These are phyloP conservation scores for Leccinum rimulosum DNA, from an alignment of 768 basidiomycete genomes.

Conservation along the genomic window DNA sequence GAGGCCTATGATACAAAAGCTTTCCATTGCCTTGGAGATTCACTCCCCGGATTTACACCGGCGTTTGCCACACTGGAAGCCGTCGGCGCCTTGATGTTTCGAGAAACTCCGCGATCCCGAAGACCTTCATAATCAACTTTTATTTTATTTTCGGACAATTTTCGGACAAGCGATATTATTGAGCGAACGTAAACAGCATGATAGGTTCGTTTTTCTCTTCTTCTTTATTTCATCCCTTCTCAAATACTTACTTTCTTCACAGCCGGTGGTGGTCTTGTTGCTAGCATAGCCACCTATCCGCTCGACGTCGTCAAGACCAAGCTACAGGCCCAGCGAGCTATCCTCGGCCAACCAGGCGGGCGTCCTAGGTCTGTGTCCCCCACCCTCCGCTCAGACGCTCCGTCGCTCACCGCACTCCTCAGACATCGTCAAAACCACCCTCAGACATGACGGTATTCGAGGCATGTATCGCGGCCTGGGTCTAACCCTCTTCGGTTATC, in stretches of 20 bases:
- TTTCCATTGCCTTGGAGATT: too few relatives aligned
- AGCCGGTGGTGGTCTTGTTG: slow-evolving; percentile 93
- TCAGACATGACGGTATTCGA: slow-evolving; percentile 68
- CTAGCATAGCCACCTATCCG: slow-evolving; percentile 93
- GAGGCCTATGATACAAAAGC: too few relatives aligned
- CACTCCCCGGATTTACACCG: too few relatives aligned
- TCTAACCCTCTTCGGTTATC: slow-evolving; percentile 93
- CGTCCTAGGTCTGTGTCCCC: slow-evolving; percentile 55
- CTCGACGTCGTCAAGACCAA: slow-evolving; percentile 98
- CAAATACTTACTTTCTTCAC: not conserved
- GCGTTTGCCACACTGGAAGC: too few relatives aligned
- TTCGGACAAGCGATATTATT: too few relatives aligned
- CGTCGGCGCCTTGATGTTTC: too few relatives aligned
- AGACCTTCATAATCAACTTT: too few relatives aligned
- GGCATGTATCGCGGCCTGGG: slow-evolving; percentile 97
- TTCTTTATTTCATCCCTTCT: not conserved
- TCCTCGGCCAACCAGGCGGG: slow-evolving; percentile 67
- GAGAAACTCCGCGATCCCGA: too few relatives aligned
- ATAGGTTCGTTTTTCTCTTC: slow-evolving; percentile 49
- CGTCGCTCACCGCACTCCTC: slow-evolving; percentile 9
- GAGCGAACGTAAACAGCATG: slow-evolving; percentile 69
- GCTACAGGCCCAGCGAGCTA: slow-evolving; percentile 85
- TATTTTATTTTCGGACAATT: too few relatives aligned
- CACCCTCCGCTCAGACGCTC: slow-evolving; percentile 9
- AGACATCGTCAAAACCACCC: slow-evolving; percentile 59